phyloP scores from a whole-genome alignment of 1,284 basidiomycete species.

The Cutaneotrichosporon sp. region DNA sequence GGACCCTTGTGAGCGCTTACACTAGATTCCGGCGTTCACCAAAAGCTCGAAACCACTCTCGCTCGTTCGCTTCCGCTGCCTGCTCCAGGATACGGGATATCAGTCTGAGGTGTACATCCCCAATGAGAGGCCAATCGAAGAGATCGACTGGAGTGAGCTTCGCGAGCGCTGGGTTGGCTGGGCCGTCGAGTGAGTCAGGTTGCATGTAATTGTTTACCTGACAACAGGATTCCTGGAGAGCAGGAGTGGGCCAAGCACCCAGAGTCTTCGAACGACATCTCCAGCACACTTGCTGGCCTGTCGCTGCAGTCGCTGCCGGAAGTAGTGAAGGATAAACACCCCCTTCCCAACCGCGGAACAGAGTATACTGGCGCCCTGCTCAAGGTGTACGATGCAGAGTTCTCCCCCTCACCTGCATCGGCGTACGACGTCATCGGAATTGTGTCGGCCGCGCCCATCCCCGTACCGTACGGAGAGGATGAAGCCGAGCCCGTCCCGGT shows the following conservation, averaged over 20 bases:
- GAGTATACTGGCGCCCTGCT: slow-evolving; percentile 41
- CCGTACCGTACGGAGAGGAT: slow-evolving; percentile 26
- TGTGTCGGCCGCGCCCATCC: slow-evolving; percentile 36
- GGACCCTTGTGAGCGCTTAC: background rate
- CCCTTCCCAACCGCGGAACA: slow-evolving; percentile 20
- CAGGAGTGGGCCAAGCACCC: slow-evolving; percentile 27
- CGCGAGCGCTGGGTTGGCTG: slow-evolving; percentile 48
- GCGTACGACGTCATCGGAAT: slow-evolving; percentile 40
- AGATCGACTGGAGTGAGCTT: slow-evolving; percentile 34
- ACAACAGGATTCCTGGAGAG: slow-evolving; percentile 38
- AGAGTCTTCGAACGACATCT: background rate
- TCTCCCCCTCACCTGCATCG: slow-evolving; percentile 38
- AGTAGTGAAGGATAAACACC: slow-evolving; percentile 34
- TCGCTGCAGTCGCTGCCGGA: slow-evolving; percentile 12
- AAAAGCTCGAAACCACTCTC: slow-evolving; percentile 25
- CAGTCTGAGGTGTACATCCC: slow-evolving; percentile 47
- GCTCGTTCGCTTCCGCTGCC: slow-evolving; percentile 41
- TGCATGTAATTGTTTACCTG: background rate
- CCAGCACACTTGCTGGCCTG: background rate
- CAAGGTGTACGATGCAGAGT: slow-evolving; percentile 45
- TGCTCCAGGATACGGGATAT: slow-evolving; percentile 48
- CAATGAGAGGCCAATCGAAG: background rate
- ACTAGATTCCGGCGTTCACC: slow-evolving; percentile 30
- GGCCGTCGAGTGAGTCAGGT: slow-evolving; percentile 41
- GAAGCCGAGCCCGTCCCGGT: slow-evolving; percentile 27